Conservation (phyloP, 2,329 filamentous ascomycete species). For the Talaromyces amestolkiae region DNA sequence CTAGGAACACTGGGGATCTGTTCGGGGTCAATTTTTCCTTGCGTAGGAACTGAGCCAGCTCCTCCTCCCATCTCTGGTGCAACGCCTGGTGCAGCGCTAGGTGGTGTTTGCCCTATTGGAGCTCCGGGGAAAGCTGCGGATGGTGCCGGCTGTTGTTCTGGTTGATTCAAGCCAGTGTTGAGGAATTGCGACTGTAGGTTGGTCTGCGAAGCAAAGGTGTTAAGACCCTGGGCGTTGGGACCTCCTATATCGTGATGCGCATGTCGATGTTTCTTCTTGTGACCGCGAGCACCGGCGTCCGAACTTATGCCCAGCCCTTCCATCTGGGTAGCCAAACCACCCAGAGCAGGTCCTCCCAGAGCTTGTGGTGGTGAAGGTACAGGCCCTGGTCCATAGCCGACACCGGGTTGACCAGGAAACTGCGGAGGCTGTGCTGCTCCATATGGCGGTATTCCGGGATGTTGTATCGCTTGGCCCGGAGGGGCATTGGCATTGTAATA, state of each 20-base stretch:
- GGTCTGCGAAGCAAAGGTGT: conserved; percentile 24
- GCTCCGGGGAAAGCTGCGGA: conserved; percentile 26
- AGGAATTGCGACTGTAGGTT: conserved; percentile 59
- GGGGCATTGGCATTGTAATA: conserved; percentile 51
- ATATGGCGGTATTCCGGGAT: conserved; percentile 35
- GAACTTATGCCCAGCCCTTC: conserved; percentile 67
- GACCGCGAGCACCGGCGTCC: conserved; percentile 46
- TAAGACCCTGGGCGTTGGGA: conserved; percentile 56
- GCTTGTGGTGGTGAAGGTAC: conserved; percentile 26
- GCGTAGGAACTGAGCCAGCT: conserved; percentile 60
- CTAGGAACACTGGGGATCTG: conserved; percentile 88
- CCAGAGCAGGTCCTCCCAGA: conserved; percentile 35
- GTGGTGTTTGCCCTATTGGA: conserved; percentile 21
- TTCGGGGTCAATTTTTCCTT: conserved; percentile 79
- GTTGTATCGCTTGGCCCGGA: conserved; percentile 32
- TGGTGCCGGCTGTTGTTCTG: conserved; percentile 31
- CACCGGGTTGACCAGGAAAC: conserved; percentile 26
- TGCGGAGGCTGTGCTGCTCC: conserved; percentile 31
- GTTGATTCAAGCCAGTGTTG: conserved; percentile 53
- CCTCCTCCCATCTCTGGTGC: conserved; percentile 37
- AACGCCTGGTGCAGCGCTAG: conserved; percentile 24
- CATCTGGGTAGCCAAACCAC: conserved; percentile 64
- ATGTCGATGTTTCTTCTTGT: conserved; percentile 91
- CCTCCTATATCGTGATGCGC: conserved; percentile 85
- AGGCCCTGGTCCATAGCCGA: conserved; percentile 29